A percentile compares a stretch with the other conserved stretches of the same genome.
phyloP scores from a whole-genome alignment of 1,139 yeast species.

The Yamadazyma songkhlaensis region DNA sequence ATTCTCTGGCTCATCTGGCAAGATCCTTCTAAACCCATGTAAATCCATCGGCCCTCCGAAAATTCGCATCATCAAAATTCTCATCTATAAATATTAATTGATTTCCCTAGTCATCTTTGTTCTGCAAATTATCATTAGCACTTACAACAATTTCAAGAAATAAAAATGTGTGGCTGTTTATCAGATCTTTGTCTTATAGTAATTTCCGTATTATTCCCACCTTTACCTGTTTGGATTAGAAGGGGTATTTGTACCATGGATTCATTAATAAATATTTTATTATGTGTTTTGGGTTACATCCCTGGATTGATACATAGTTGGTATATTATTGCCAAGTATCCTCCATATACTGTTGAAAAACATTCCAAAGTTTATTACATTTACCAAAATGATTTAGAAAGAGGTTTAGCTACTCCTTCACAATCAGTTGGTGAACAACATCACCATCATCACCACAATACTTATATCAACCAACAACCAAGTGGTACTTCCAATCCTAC shows the following conservation, averaged over 20 bases:
- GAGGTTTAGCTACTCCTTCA: conserved; percentile 13
- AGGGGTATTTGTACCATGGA: conserved; percentile 64
- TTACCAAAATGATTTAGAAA: conserved; percentile 31
- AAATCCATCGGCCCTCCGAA: not conserved
- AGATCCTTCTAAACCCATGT: not conserved
- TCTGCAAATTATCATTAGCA: too few species aligned
- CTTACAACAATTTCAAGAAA: too few species aligned
- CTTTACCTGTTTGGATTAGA: conserved; percentile 69
- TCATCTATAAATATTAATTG: not conserved
- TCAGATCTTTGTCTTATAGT: conserved; percentile 57
- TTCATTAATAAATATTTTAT: conserved; percentile 54
- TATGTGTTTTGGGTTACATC: conserved; percentile 59
- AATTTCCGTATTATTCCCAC: conserved; percentile 64
- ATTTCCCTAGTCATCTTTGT: not conserved
- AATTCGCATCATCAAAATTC: not conserved
- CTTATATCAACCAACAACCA: conserved; percentile 12
- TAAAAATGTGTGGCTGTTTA: conserved; percentile 22
- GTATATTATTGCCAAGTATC: conserved; percentile 56
- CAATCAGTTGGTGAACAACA: conserved; percentile 8
- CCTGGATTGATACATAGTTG: conserved; percentile 70
- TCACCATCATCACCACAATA: conserved; percentile 16
- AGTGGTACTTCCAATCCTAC: conserved; percentile 11
- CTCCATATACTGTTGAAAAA: conserved; percentile 23
- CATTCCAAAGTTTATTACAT: conserved; percentile 32
- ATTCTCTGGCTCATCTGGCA: too few species aligned